Evolutionary conservation across 306 rosid species (phyloP).

Genomic region (Ormosia semicastrata): DNA sequence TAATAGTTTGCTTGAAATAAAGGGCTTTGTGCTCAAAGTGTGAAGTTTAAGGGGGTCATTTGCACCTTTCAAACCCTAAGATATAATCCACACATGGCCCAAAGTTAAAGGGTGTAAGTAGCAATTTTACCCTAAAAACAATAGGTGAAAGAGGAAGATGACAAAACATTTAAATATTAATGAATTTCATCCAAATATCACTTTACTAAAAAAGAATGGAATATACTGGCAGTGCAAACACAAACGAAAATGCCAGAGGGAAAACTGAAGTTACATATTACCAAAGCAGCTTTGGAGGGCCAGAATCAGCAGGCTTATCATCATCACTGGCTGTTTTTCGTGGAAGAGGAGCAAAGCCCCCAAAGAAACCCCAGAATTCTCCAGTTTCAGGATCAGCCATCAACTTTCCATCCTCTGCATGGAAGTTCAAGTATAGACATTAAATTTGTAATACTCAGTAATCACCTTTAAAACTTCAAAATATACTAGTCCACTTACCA

Average conservation of each 20-base stretch:
- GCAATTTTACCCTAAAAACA: not conserved
- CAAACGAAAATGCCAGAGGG: conserved; percentile 18
- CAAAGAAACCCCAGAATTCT: conserved; percentile 95
- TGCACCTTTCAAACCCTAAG: conserved; percentile 1
- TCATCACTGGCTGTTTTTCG: conserved; percentile 64
- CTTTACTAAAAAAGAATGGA: not conserved
- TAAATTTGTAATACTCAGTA: conserved; percentile 23
- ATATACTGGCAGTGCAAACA: conserved; percentile 16
- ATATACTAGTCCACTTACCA: conserved; percentile 59
- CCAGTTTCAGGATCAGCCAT: conserved; percentile 96
- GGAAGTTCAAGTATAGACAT: conserved; percentile 16
- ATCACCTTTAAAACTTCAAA: conserved; percentile 12
- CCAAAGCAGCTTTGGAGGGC: conserved; percentile 63
- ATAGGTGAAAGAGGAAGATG: conserved; percentile 13
- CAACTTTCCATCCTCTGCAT: conserved; percentile 90
- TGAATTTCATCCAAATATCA: conserved; percentile 21
- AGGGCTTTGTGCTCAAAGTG: not conserved
- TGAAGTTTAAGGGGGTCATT: not conserved
- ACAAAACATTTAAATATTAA: conserved; percentile 3
- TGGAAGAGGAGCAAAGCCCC: conserved; percentile 97
- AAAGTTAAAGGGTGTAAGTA: conserved; percentile 1
- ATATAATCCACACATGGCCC: not conserved
- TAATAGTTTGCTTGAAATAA: not conserved
- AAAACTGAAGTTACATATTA: conserved; percentile 38
- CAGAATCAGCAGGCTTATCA: conserved; percentile 58